Conservation (phyloP, 2,329 filamentous ascomycete genomes). For the Byssothecium circinans region DNA sequence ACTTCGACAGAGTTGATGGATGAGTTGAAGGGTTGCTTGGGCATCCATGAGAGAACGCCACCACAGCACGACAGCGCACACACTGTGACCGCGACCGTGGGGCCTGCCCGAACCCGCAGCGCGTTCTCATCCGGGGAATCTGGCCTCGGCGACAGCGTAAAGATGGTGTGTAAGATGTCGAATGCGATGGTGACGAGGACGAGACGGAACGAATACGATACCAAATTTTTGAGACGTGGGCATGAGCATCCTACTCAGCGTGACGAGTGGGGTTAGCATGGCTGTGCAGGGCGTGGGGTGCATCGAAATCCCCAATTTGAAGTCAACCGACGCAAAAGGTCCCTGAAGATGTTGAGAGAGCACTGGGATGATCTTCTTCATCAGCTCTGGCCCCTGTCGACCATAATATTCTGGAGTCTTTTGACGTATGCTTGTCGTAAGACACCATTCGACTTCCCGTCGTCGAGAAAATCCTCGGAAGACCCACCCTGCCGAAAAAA, state of each 20-base stretch:
- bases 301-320: background rate
- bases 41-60: constrained; percentile 1
- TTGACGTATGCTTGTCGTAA: background rate
- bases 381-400: background rate
- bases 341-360: constrained; percentile 1
- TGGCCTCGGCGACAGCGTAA: background rate
- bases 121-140: constrained; percentile 3
- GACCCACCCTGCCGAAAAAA: constrained; percentile 4
- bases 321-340: constrained; percentile 4
- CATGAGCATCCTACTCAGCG: constrained; percentile 9
- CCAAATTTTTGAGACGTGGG: constrained; percentile 4
- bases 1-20: background rate
- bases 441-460: background rate
- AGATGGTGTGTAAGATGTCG: constrained; percentile 10
- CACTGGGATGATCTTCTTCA: background rate
- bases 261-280: constrained; percentile 1
- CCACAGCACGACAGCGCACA: constrained; percentile 15
- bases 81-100: constrained; percentile 13
- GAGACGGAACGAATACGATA: constrained; percentile 8
- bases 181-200: constrained; percentile 9
- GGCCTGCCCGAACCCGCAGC: constrained; percentile 11
- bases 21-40: background rate
- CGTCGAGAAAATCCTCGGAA: constrained; percentile 1
- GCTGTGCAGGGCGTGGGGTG: background rate
- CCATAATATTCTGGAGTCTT: background rate